Base-by-base conservation (phyloP, 768 basidiomycete genomes). In the Boletus sp. region DNA sequence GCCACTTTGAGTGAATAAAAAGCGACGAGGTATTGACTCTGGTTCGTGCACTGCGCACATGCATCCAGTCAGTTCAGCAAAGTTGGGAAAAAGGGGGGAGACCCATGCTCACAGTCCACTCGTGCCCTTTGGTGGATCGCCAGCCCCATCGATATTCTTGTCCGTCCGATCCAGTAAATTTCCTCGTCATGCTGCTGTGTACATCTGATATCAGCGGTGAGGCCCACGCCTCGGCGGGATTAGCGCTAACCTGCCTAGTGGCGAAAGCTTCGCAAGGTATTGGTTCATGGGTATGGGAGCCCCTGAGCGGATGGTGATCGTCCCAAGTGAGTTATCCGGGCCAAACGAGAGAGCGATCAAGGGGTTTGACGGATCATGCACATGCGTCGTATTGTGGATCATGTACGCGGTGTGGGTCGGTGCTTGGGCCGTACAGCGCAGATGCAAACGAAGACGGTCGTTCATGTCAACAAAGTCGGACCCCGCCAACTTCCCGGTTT, bases 391-490 rank as follows among this genome's bases (percentile, higher is more conserved):
- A 57, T 83, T 78, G 64, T 78, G 80, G 44, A 86, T 74, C 72
- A 79, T 80, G 65, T 80, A 87, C 21, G 76, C 75, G 0, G 74
- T 72, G 39, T 74, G 77, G 1, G 70, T 70, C 8, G 71, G 23
- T 49, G 76, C 75, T 38, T 72, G 70, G 0, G 74, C 71, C 9
- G 79, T 83, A 56, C 81, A 78, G 34, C 78, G 75, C 51, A 83
- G 71, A 47, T 64, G 67, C 56, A 85, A 70, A 30, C 72, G 72
- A 64, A 85, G 75, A 19, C 86, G 83, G 45, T 81, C 82, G 66
- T 87, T 74, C 58, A 86, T 73, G 69, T 88, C 87, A 46, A 77
- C 64, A 62, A 83, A 88, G 19, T 83, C 79, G 4, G 83, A 79
- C 34, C 78, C 82, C 13, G 72, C 70, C 35, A 83, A 68, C 34